A percentile compares a stretch with the other conserved stretches of the same genome.
phyloP scores from a whole-genome alignment of 1,139 yeast species.

The Tardiomyces depauwii region DNA sequence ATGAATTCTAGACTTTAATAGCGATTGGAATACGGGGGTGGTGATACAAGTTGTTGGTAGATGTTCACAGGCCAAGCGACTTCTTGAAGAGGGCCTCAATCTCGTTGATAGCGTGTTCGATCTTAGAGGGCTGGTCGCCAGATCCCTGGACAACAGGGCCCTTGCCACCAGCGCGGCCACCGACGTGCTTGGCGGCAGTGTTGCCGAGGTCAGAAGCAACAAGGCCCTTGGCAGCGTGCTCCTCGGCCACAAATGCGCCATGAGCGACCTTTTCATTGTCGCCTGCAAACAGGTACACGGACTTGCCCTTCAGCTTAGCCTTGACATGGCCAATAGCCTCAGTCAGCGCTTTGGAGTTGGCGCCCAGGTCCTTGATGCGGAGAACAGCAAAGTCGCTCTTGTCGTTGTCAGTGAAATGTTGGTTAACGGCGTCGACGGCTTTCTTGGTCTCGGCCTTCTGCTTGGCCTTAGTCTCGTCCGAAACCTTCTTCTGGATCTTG shows the following conservation, averaged over 20 bases:
- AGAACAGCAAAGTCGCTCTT: constrained; percentile 48
- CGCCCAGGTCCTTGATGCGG: constrained; percentile 47
- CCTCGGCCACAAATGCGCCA: constrained; percentile 79
- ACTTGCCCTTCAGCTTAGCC: constrained; percentile 62
- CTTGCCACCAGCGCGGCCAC: constrained; percentile 98
- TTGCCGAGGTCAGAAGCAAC: constrained; percentile 68
- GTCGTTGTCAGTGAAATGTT: constrained; percentile 42
- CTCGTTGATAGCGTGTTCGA: constrained; percentile 62
- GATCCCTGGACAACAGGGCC: constrained; percentile 95
- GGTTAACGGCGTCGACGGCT: constrained; percentile 68
- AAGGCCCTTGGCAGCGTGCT: constrained; percentile 58
- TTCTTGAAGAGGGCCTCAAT: constrained; percentile 48
- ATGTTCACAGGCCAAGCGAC: constrained; percentile 21
- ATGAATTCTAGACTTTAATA: not conserved
- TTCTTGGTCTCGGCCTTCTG: constrained; percentile 83
- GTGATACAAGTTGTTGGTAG: not conserved
- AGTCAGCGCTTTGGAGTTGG: constrained; percentile 88
- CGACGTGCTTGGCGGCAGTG: constrained; percentile 60
- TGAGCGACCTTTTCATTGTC: constrained; percentile 77
- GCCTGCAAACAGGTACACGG: constrained; percentile 77
- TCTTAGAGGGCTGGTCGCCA: constrained; percentile 71
- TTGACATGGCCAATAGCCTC: constrained; percentile 85
- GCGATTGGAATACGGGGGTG: not conserved
- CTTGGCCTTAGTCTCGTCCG: constrained; percentile 75
- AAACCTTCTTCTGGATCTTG: constrained; percentile 72